Percentiles rank a stretch among this genome's conserved stretches.
These are phyloP conservation scores for Flueggea neowawraea DNA, from an alignment of 441 rosid genomes.

Conservation along the genomic window DNA sequence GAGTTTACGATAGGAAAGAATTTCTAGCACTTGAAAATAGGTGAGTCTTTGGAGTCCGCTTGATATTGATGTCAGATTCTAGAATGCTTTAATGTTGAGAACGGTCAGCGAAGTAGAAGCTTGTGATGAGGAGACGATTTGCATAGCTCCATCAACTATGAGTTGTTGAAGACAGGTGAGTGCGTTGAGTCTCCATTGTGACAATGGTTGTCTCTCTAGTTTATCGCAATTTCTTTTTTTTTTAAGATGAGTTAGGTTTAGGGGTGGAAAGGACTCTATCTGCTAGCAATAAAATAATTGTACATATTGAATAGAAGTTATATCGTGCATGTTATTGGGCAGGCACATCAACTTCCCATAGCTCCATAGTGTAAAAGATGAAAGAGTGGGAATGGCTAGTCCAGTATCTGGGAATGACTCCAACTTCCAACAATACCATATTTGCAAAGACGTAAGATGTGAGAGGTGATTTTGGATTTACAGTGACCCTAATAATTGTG, in stretches of 20 bases:
- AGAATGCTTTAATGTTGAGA: neutral
- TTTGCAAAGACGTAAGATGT: no score
- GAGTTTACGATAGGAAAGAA: neutral
- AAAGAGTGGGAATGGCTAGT: no score
- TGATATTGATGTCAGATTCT: neutral
- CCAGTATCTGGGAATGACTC: no score
- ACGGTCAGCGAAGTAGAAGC: constrained; percentile 1
- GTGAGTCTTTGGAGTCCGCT: neutral
- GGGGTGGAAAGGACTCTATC: constrained; percentile 24
- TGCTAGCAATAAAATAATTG: no score
- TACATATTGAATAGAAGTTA: constrained; percentile 22
- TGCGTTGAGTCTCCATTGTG: neutral
- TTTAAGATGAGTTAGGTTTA: constrained; percentile 13
- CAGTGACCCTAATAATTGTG: no score
- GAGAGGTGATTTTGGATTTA: no score
- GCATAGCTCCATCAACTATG: neutral
- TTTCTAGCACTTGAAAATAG: neutral
- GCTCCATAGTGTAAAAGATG: no score
- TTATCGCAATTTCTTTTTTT: constrained; percentile 8
- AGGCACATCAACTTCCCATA: no score
- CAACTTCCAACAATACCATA: no score
- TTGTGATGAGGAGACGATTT: neutral
- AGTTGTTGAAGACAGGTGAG: neutral
- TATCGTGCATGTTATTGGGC: constrained; percentile 20
- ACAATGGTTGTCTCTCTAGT: neutral